A percentile compares a stretch with the other conserved stretches of the same genome.
phyloP scores from a whole-genome alignment of 2,329 filamentous ascomycete genomes.

The Colletotrichum horii region DNA sequence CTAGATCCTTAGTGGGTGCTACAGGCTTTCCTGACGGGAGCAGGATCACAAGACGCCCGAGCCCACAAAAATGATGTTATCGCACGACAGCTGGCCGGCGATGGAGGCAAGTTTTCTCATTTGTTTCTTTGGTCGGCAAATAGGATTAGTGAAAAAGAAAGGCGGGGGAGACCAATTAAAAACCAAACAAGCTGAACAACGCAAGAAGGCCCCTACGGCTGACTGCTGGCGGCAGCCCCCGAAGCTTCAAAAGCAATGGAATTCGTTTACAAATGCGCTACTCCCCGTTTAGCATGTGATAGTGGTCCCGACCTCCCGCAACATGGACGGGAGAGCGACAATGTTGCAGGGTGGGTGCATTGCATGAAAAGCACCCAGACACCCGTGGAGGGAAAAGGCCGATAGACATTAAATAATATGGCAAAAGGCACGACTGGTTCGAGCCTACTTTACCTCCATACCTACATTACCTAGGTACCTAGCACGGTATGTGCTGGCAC shows the following conservation, averaged over 20 bases:
- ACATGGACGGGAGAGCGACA: not conserved
- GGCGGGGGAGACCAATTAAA: too few species aligned
- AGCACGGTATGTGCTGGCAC: too few species aligned
- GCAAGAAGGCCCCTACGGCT: not conserved
- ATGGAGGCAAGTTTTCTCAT: not conserved
- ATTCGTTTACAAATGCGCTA: not conserved
- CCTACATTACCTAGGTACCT: not conserved
- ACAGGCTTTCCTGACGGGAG: not conserved
- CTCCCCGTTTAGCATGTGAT: not conserved
- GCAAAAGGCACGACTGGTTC: not conserved
- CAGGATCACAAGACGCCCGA: not conserved
- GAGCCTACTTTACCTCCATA: not conserved
- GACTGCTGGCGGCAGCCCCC: not conserved
- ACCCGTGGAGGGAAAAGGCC: not conserved
- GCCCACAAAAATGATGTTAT: not conserved
- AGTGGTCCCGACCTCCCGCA: not conserved
- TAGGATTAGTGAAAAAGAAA: too few species aligned
- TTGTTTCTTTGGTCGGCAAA: too few species aligned
- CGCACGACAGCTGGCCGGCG: not conserved
- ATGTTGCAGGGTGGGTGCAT: not conserved
- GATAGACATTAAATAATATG: not conserved
- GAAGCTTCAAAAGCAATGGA: not conserved
- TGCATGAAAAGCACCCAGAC: not conserved
- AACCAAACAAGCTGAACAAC: not conserved
- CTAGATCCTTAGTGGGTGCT: too few species aligned